Base-by-base conservation (phyloP, 148 eudicot species). In the Rhododendron ovatum region DNA sequence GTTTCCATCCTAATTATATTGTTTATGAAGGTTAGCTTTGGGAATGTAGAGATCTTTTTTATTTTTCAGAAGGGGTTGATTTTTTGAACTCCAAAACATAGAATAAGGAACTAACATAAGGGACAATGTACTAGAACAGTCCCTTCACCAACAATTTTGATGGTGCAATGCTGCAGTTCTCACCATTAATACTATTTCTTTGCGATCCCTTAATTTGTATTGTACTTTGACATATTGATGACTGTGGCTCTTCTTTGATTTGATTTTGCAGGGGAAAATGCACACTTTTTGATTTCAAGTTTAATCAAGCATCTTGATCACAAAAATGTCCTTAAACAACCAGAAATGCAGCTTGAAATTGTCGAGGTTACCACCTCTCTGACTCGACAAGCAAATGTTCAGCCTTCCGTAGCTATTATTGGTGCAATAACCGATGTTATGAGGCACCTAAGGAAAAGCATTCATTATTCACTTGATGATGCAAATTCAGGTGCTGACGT, bases 261-360 rank as follows among this genome's bases (percentile, higher is more conserved):
- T 74, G 63, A 61, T 88, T 86, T 89, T 78, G 84, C 94, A 95
- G 99, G 99, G 73, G 93, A 93, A 87, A 93, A 92, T 88, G 89
- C 94, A 84, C 96, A 98, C 90, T 87, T 95, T 86, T 87, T 95
- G 89, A 84, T 98, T 86, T 94, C 98, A 20, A 90, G 91, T 84
- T 90, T 98, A 90, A 86, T 98, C 87, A 98, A 98, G 91, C 99
- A 98, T 92, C 92, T 95, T 85, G 99, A 97, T 88, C 98, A 95
- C 90, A 95, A 95, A 84, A 95, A 93, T 91, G 95, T 93, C 61
- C 93, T 94, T 41, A 93, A 97, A 88, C 92, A 92, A 87, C 98
- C 95, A 13, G 91, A 94, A 77, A 94, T 94, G 94, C 99, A 93
- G 89, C 88, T 98, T 88, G 94, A 95, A 88, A 94, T 98, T 86